Base-by-base conservation (phyloP, 192 early-diverging fungal genomes). In the Umbelopsis isabellina region DNA sequence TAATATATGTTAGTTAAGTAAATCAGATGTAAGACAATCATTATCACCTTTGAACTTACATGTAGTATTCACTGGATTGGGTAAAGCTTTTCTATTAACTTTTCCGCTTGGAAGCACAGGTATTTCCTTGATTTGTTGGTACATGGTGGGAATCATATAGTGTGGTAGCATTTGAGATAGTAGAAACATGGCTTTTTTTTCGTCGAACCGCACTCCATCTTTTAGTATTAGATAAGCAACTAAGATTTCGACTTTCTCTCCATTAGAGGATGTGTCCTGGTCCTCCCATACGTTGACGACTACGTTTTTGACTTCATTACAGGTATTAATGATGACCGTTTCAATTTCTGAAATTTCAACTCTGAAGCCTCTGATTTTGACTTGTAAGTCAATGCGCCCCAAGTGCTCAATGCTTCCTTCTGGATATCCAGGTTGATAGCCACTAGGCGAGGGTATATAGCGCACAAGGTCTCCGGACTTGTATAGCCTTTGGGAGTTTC, bases 111-210 rank as follows among this genome's bases (percentile, higher is more conserved):
- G 27, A 25, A 72, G 73, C 37, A 75, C 21, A 41, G 77, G 77
- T 12, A 82, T 52, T 2, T 5, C 37, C 4, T 72, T 67, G 37
- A 82, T 30, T 2, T 50, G n/a, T 9, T 73, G 55, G 58, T 70
- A 75, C 15, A 70, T 44, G 13, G 76, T 73, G 6, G 91, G 91
- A 48, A 93, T 81, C 61, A 89, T 89, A 69, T 93, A 93, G 15
- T 74, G 68, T 10, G 91, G 88, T 16, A 93, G 75, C 58, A 49
- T 68, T 79, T 81, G 55, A 91, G 74, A 45, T 82, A 81, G 5
- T 35, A 84, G 12, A 92, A 41, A 41, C 30, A 33, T 61, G 27
- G 25, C 15, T 0, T 27, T 16, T 18, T 23, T 8, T 35, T 61
- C 55, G 11, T 61, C 30, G 4, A 61, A 61, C 10, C 13, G 37